phyloP scores from a whole-genome alignment of 305 asterid genomes.

The Coffea humblotiana region DNA sequence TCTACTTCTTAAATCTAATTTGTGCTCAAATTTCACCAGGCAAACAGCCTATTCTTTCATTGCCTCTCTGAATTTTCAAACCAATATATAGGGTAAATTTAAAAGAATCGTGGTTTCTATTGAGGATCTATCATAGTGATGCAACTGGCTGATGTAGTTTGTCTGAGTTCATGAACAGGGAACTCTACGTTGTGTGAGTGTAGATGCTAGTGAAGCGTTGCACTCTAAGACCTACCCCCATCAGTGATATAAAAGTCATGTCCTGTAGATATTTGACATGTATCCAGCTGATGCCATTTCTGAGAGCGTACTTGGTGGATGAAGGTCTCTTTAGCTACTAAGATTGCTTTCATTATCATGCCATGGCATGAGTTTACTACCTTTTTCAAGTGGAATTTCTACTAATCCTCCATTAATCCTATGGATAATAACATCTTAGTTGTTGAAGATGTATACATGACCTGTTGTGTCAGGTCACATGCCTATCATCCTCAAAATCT shows the following conservation, averaged over 20 bases:
- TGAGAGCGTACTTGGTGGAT: neutral
- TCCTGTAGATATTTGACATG: neutral
- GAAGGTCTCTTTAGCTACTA: neutral
- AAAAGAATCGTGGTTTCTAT: too few species aligned
- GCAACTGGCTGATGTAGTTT: neutral
- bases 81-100: too few species aligned
- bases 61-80: too few species aligned
- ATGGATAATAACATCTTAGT: neutral
- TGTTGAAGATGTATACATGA: neutral
- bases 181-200: neutral
- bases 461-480: neutral
- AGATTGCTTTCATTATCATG: neutral
- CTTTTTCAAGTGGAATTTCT: neutral
- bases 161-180: neutral
- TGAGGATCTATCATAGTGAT: neutral
- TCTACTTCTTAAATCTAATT: too few species aligned
- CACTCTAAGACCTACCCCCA: neutral
- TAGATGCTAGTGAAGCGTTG: neutral
- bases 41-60: too few species aligned
- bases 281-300: neutral
- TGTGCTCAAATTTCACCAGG: too few species aligned
- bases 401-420: neutral
- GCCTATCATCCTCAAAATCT: neutral
- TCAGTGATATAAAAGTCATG: neutral
- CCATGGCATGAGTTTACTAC: neutral